Evolutionary conservation across 1,284 basidiomycete genomes (phyloP), one percentile per base, ranked within the genome.

Genomic region (Melampsora americana): DNA sequence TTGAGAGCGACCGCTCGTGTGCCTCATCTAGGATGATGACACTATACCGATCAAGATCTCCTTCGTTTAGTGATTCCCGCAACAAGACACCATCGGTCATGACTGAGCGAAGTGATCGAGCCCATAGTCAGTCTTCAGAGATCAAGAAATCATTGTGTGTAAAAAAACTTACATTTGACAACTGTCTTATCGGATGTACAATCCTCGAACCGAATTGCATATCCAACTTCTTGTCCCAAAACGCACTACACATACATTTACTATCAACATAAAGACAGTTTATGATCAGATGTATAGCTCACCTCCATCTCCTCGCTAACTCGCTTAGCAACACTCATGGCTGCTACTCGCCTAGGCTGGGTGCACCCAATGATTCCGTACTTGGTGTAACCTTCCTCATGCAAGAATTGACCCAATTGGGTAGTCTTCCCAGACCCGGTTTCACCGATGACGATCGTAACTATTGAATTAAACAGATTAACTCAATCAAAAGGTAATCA

Each of bases 51-150:
- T 98, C 95, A 59, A 98, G 85, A 82, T 98, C 95, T 14, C 92
- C 92, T 83, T 98, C 95, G 78, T 97, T 98, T 44, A 98, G 84
- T 1, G 92, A 95, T 83, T 99, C 95, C 81, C 95, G 89, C 11
- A 98, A 87, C 18, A 99, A 86, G 0, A 99, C 93, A 86, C 95
- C 95, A 80, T 98, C 95, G 0, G 95, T 98, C 95, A 98, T 97
- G 35, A 69, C 66, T 68, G 28, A 23, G 26, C 5, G 23, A 66
- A 50, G 12, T 26, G 26, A 28, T 42, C 7, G 28, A 72, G 60
- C 16, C 14, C 11, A 59, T 18, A 84, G 95, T 59, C 28, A 59
- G n/a, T 26, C n/a, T 59, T 59, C 28, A 56, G 1, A n/a, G 1
- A 11, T 7, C 6, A 18, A 56, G 12, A 56, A n/a, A 56, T 5